Base-by-base conservation (phyloP, 192 early-diverging fungal species). In the Coemansia sp. region DNA sequence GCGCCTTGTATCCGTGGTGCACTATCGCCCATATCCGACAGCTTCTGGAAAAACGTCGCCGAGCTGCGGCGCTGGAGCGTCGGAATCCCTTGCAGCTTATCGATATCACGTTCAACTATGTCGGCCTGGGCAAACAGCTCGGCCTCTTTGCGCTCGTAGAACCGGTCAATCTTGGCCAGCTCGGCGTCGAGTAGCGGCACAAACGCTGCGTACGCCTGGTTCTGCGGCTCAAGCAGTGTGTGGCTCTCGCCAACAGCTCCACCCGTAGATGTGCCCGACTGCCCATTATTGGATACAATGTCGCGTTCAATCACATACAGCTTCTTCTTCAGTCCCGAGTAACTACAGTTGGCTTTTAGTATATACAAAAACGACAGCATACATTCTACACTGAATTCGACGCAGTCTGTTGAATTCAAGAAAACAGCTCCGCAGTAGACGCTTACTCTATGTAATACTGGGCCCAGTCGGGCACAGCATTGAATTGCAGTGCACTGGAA, bases 401-500 rank as follows among this genome's bases (percentile, higher is more conserved):
- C 15, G 1, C 15, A 10, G 7, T 15, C 9, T n/a, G 43, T 5
- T 17, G 43, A 47, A 47, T 47, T 35, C 32, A 35, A 47, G 38
- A 15, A 12, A 15, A 32, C 37, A 17, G 21, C 21, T 21, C 56
- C 2, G 56, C 19, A 57, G 37, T 35, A 35, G 24, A 53, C 10
- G 48, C 67, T 73, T 92, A 91, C 86, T 87, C 86, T 57, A 92
- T 37, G 65, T 92, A 92, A 65, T 89, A 86, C 60, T 88, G 88
- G 70, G 87, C 84, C 91, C 91, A 92, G 73, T 92, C 91, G 58
- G 91, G 91, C 32, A 92, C 91, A 37, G 91, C 87, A 66, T 98
- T 98, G 67, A 98, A 88, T 79, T 94, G 90, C 51, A 98, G 85
- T 23, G 89, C 87, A 73, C 92, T 90, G 21, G 93, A 91, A 65